Percentiles rank a stretch among this genome's conserved stretches.
phyloP scores from a whole-genome alignment of 2,329 filamentous ascomycete species.

The Clonostachys solani region DNA sequence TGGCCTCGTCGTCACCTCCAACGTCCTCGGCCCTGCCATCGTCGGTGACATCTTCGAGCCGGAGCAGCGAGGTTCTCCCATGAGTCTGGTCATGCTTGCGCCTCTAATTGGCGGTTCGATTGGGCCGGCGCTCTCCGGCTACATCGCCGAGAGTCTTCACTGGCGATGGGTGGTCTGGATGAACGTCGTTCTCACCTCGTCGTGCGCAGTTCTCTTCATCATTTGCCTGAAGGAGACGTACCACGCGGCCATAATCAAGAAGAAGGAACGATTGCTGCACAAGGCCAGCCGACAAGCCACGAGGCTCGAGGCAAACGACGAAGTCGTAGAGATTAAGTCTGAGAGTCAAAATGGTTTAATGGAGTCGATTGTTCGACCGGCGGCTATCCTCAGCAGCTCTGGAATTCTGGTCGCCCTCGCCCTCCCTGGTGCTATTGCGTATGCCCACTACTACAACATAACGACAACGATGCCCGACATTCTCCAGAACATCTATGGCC shows the following conservation, averaged over 20 bases:
- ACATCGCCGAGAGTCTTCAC: slow-evolving; percentile 47
- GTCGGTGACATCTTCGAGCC: slow-evolving; percentile 58
- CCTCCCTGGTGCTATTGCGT: slow-evolving; percentile 40
- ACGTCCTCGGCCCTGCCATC: slow-evolving; percentile 59
- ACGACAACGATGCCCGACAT: slow-evolving; percentile 48
- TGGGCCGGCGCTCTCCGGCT: slow-evolving; percentile 50
- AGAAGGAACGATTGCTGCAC: not conserved
- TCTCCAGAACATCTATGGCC: slow-evolving; percentile 38
- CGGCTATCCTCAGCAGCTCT: slow-evolving; percentile 41
- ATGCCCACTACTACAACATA: slow-evolving; percentile 49
- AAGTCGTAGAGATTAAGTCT: not conserved
- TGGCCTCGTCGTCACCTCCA: slow-evolving; percentile 59
- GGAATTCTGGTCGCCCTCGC: slow-evolving; percentile 44
- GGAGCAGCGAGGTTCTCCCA: slow-evolving; percentile 53
- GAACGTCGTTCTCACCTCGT: slow-evolving; percentile 36
- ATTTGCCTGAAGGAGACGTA: slow-evolving; percentile 57
- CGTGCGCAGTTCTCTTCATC: slow-evolving; percentile 47
- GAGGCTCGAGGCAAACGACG: not conserved
- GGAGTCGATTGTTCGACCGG: slow-evolving; percentile 39
- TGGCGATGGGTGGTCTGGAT: slow-evolving; percentile 52
- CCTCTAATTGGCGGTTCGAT: slow-evolving; percentile 54
- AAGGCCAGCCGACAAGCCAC: not conserved
- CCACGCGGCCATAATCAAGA: slow-evolving; percentile 45
- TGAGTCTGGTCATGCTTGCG: slow-evolving; percentile 53
- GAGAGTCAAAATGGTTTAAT: not conserved